A percentile compares a stretch with the other conserved stretches of the same genome.
Evolutionary conservation across 2,329 filamentous ascomycete species (phyloP).

Genomic region (Colletotrichum brevisporum): DNA sequence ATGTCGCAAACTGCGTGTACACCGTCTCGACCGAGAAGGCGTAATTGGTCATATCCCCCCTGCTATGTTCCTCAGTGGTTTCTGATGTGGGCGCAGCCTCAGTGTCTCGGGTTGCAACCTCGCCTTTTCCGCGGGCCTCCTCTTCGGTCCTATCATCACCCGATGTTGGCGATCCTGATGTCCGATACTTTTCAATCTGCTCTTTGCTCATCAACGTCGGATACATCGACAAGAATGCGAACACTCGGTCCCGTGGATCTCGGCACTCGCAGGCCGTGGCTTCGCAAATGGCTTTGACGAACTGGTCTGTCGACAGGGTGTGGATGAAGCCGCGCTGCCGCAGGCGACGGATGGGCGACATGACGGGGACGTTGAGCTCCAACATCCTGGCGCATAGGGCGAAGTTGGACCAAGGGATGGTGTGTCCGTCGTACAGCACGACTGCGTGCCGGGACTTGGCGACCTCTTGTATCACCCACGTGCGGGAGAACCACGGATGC

Average conservation of each 20-base stretch:
- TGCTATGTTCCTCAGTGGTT: background rate
- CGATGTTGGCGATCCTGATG: background rate
- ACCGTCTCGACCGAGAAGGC: background rate
- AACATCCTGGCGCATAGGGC: constrained; percentile 11
- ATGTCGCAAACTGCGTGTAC: constrained; percentile 10
- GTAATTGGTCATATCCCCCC: constrained; percentile 1
- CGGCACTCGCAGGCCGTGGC: background rate
- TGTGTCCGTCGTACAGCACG: background rate
- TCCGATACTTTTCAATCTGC: background rate
- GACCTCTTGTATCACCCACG: constrained; percentile 13
- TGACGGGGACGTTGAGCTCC: background rate
- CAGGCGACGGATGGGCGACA: constrained; percentile 5
- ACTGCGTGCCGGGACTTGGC: constrained; percentile 5
- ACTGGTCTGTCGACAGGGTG: constrained; percentile 3
- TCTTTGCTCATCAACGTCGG: constrained; percentile 15
- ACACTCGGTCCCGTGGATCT: constrained; percentile 8
- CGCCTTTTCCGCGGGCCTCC: background rate
- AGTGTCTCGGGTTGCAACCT: background rate
- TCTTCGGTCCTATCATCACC: background rate
- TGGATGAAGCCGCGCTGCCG: constrained; percentile 2
- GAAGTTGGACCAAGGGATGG: constrained; percentile 10
- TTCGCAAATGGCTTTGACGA: constrained; percentile 22
- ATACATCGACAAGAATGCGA: constrained; percentile 19
- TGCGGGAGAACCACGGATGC: constrained; percentile 18
- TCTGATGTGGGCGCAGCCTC: background rate